These are phyloP conservation scores for Apostasia shenzhenica DNA, from an alignment of 106 monocot species.

Conservation along the genomic window DNA sequence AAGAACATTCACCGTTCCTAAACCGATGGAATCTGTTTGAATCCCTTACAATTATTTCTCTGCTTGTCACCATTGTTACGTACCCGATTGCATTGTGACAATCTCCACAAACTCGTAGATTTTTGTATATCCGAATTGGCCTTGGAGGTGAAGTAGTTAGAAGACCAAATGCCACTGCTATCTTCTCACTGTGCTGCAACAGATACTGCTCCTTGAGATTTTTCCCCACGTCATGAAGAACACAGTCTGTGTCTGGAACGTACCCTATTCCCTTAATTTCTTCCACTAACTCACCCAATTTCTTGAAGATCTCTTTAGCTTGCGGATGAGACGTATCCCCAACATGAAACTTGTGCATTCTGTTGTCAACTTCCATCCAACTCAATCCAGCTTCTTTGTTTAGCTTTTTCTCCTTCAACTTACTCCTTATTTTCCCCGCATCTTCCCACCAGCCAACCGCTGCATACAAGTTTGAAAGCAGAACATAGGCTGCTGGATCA, in stretches of 20 bases:
- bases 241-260: slow-evolving; percentile 39
- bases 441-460: slow-evolving; percentile 41
- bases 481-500: slow-evolving; percentile 59
- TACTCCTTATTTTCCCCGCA: slow-evolving; percentile 51
- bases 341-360: slow-evolving; percentile 48
- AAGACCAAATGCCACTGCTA: slow-evolving; percentile 75
- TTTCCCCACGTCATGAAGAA: slow-evolving; percentile 68
- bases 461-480: slow-evolving; percentile 82
- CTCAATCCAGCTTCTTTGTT: slow-evolving; percentile 79
- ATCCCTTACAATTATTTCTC: slow-evolving; percentile 46
- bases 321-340: slow-evolving; percentile 50
- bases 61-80: slow-evolving; percentile 31
- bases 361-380: slow-evolving; percentile 61
- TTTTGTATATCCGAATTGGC: slow-evolving; percentile 68
- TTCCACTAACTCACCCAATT: slow-evolving; percentile 35
- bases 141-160: slow-evolving; percentile 39
- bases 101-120: slow-evolving; percentile 68
- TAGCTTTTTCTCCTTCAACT: slow-evolving; percentile 57
- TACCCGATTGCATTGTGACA: slow-evolving; percentile 58
- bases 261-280: slow-evolving; percentile 68
- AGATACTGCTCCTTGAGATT: slow-evolving; percentile 58
- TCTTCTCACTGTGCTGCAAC: slow-evolving; percentile 79
- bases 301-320: slow-evolving; percentile 39
- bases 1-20: slow-evolving; percentile 47
- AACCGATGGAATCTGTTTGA: slow-evolving; percentile 53